Conservation (phyloP, 2,329 filamentous ascomycete species). For the Colletotrichum scovillei region DNA sequence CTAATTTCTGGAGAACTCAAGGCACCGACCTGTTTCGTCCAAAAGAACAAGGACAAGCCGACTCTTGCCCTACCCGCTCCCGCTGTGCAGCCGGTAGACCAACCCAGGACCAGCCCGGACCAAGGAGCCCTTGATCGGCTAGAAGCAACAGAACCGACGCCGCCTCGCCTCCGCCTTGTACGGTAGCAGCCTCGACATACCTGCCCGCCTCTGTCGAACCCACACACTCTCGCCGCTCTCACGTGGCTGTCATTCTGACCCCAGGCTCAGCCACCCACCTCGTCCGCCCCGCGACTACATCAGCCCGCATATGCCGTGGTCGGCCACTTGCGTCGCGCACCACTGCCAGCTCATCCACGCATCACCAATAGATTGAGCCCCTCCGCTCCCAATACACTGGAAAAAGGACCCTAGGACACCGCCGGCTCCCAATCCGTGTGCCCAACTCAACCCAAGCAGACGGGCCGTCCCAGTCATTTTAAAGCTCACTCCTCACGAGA, state of each 20-base stretch:
- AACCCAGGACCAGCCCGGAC: constrained; percentile 16
- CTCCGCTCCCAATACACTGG: constrained; percentile 58
- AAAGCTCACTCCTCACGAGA: constrained; percentile 44
- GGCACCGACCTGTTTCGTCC: constrained; percentile 46
- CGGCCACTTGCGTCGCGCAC: constrained; percentile 63
- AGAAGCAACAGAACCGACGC: constrained; percentile 10
- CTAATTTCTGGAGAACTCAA: constrained; percentile 45
- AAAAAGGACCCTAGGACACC: constrained; percentile 58
- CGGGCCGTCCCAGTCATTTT: constrained; percentile 43
- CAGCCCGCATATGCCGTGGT: constrained; percentile 70
- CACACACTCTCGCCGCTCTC: constrained; percentile 43
- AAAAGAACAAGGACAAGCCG: constrained; percentile 33
- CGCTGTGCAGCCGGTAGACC: constrained; percentile 43
- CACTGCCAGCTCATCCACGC: constrained; percentile 72
- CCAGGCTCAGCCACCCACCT: constrained; percentile 50
- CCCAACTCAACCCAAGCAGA: constrained; percentile 58
- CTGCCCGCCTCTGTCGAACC: constrained; percentile 16
- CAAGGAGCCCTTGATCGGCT: constrained; percentile 12
- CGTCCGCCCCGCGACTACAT: constrained; percentile 56
- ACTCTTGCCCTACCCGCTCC: constrained; percentile 40
- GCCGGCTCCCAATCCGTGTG: constrained; percentile 53
- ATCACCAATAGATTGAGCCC: constrained; percentile 67
- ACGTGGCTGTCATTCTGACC: constrained; percentile 56
- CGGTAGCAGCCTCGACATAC: constrained; percentile 24
- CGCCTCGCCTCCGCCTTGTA: constrained; percentile 23